Evolutionary conservation across 2,329 filamentous ascomycete genomes (phyloP).

Genomic region (Neurospora sp.): DNA sequence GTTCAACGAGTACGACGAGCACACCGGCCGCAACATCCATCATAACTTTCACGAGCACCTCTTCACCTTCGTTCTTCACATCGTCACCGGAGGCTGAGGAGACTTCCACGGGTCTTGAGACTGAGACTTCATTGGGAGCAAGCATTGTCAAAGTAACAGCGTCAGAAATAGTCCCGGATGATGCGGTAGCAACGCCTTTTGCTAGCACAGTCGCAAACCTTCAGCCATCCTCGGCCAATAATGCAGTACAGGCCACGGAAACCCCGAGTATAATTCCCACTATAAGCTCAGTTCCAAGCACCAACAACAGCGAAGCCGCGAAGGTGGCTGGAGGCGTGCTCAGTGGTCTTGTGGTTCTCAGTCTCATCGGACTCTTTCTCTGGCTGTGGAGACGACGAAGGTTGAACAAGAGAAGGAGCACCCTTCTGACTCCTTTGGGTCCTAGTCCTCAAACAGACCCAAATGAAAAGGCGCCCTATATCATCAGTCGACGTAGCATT

Average conservation of each 20-base stretch:
- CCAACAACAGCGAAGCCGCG: conserved; percentile 11
- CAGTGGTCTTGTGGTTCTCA: conserved; percentile 36
- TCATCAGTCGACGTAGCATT: conserved; percentile 36
- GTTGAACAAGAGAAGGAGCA: conserved; percentile 34
- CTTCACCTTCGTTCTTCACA: conserved; percentile 5
- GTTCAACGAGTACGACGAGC: conserved; percentile 28
- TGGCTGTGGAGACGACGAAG: conserved; percentile 40
- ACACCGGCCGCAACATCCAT: conserved; percentile 19
- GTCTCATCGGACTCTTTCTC: conserved; percentile 35
- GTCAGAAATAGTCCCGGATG: conserved; percentile 2
- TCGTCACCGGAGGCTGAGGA: conserved; percentile 8
- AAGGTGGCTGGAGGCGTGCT: conserved; percentile 40
- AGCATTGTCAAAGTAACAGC: conserved; percentile 20
- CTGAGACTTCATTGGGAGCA: conserved; percentile 17
- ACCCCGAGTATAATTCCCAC: conserved; percentile 11
- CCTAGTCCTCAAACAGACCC: conserved; percentile 19
- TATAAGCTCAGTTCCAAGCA: conserved; percentile 10
- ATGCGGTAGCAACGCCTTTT: conserved; percentile 9
- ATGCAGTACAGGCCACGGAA: conserved; percentile 7
- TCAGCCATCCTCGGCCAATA: conserved; percentile 8
- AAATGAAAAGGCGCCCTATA: conserved; percentile 25
- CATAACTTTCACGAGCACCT: conserved; percentile 11
- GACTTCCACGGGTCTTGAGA: conserved; percentile 9
- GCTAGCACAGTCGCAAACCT: conserved; percentile 13
- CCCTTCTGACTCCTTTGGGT: conserved; percentile 38